Evolutionary conservation across 257 asterid genomes (phyloP), one percentile per base, ranked within the genome.

Genomic region (Capsicum baccatum): DNA sequence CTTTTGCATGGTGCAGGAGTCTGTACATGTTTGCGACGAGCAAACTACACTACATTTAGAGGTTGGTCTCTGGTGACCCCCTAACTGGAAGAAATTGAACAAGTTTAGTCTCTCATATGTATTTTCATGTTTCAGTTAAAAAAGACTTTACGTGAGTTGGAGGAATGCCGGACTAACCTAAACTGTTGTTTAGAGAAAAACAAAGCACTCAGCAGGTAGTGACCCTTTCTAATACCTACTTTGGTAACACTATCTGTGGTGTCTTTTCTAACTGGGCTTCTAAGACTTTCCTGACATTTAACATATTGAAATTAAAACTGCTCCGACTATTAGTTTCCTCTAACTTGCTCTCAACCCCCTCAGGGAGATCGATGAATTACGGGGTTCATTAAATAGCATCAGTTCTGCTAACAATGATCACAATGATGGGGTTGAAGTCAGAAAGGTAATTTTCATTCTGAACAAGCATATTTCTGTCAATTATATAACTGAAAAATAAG

Each of bases 341-440:
- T n/a, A 67, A 69, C 83, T 68, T 84, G 78, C 82, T 79, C 67
- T 87, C 60, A 80, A 76, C 68, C 70, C 85, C 63, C 88, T 85
- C 89, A 96, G 99, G 87, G 98, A 93, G 83, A 82, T 94, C 59
- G 92, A 91, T 81, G 91, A 86, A 85, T 85, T 94, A 50, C 93
- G 71, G 79, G 84, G 86, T 79, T 89, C 91, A 80, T 79, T 89
- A 64, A 84, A 78, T 79, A 86, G 17, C 66, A 84, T 81, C 52
- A 80, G 86, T 66, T 73, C 89, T 84, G 84, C 85, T 60, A 79
- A 84, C 59, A 89, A 83, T 70, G 97, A 86, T 86, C 89, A 82
- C 44, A 88, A 89, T 66, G 85, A 86, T 87, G 87, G 92, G 76
- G 83, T 84, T 68, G 93, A 94, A 91, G 92, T 90, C 87, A 88